phyloP scores from a whole-genome alignment of 352 stramenopile genomes.

The Phytopythium helicoides region DNA sequence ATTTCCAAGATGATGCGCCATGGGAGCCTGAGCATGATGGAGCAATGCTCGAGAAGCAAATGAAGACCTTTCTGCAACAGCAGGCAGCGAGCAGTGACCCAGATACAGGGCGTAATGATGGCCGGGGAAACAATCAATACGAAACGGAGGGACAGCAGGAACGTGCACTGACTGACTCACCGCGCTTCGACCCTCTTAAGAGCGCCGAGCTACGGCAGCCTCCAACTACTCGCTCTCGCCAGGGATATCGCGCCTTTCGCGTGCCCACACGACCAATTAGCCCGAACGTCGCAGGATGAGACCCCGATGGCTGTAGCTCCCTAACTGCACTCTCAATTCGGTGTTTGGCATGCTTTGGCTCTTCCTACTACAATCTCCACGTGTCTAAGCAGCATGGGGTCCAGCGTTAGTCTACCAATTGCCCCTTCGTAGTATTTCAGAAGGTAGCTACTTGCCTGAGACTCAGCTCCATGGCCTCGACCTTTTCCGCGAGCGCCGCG shows the following conservation, averaged over 20 bases:
- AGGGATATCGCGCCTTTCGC: conserved; percentile 54
- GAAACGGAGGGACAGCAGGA: conserved; percentile 17
- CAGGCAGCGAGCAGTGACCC: conserved; percentile 9
- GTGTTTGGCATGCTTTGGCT: too few species aligned
- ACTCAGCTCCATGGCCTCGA: conserved; percentile 38
- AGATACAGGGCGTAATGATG: neutral
- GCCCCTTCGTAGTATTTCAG: too few species aligned
- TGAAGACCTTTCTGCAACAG: conserved; percentile 51
- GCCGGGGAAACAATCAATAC: conserved; percentile 10
- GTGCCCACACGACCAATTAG: conserved; percentile 30
- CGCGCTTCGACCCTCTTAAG: conserved; percentile 40
- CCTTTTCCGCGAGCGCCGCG: conserved; percentile 39
- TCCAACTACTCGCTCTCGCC: conserved; percentile 38
- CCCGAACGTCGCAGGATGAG: conserved; percentile 4
- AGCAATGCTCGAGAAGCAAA: conserved; percentile 42
- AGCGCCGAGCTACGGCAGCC: conserved; percentile 46
- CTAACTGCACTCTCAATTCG: too few species aligned
- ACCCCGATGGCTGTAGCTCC: too few species aligned
- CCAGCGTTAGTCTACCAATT: neutral
- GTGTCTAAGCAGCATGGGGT: conserved; percentile 23
- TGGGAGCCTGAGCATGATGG: conserved; percentile 30
- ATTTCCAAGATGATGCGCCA: too few species aligned
- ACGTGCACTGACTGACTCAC: conserved; percentile 33
- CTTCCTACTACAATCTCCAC: conserved; percentile 33
- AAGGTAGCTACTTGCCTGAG: conserved; percentile 24